These are phyloP conservation scores for Ligustrum vulgare DNA, from an alignment of 257 asterid genomes.

Conservation along the genomic window DNA sequence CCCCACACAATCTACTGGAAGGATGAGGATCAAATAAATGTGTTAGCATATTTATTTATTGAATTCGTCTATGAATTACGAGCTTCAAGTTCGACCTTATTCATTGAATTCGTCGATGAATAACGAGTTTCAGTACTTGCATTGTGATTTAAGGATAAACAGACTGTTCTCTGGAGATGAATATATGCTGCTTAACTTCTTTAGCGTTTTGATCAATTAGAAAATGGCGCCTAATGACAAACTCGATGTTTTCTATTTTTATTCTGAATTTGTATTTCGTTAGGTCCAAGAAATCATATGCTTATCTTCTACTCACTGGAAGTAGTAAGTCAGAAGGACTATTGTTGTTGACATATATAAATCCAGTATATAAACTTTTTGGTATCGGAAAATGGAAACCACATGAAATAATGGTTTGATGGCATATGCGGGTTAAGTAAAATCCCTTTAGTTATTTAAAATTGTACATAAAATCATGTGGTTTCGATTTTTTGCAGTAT, in stretches of 20 bases:
- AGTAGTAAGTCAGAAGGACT: neutral
- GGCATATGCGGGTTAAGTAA: slow-evolving; percentile 14
- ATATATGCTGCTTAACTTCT: neutral
- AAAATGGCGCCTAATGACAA: neutral
- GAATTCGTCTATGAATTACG: neutral
- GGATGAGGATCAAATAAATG: neutral
- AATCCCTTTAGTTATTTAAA: slow-evolving; percentile 13
- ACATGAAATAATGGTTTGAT: slow-evolving; percentile 16
- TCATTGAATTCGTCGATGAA: neutral
- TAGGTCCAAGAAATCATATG: neutral
- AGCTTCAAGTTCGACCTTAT: neutral
- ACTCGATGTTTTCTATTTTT: neutral
- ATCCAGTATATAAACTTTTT: neutral
- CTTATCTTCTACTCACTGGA: slow-evolving; percentile 6
- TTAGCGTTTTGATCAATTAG: neutral
- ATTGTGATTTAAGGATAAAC: neutral
- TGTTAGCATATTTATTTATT: neutral
- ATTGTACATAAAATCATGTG: slow-evolving; percentile 37
- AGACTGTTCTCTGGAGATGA: neutral
- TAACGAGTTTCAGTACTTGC: neutral
- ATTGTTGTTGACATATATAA: slow-evolving; percentile 8
- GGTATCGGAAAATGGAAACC: slow-evolving; percentile 3
- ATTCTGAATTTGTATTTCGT: neutral
- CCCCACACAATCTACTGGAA: neutral
- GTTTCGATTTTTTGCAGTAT: neutral